Base-by-base conservation (phyloP, 768 basidiomycete species). In the Collybia sp. region DNA sequence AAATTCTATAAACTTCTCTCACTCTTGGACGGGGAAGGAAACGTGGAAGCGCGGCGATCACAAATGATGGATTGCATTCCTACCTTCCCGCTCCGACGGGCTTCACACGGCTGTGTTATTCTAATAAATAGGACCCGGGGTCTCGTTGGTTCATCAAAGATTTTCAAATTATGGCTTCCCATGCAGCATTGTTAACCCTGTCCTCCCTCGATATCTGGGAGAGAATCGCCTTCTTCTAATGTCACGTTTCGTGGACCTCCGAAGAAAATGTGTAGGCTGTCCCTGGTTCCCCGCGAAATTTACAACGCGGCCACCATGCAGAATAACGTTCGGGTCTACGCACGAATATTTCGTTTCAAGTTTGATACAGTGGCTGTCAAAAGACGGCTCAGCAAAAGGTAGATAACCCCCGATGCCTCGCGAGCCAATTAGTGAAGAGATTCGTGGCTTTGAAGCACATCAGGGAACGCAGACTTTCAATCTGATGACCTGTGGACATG, bases 401-500 rank as follows among this genome's bases (percentile, higher is more conserved):
- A 72, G 67, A 53, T 62, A 5, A 69, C 64, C 3, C 54, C 30
- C 51, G 57, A 10, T 67, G 63, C 48, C 49, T 77, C 6, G 66
- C 74, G 9, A 51, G 42, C 15, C 79, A 80, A 57, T 60, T 80
- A 46, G 60, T 64, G 39, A 64, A 68, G 43, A 69, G 76, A 15
- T 74, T 67, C 54, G 34, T 40, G 18, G 64, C 68, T 3, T 53
- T 81, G 20, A 61, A 61, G 37, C 69, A 72, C 45, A 70, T 82
- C 46, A 68, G 69, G 42, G 47, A 43, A 8, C 54, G 48, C 42
- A 40, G 43, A 46, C 2, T 55, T 59, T 20, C 43, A 48, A 19
- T 41, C 45, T 25, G 66, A 75, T 42, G 77, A 78, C 51, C 60
- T 81, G 12, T 82, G 80, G 80, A 72, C 67, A 13, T 70, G 64